phyloP scores from a whole-genome alignment of 176 grass and related monocot genomes.

The Musa beccarii region DNA sequence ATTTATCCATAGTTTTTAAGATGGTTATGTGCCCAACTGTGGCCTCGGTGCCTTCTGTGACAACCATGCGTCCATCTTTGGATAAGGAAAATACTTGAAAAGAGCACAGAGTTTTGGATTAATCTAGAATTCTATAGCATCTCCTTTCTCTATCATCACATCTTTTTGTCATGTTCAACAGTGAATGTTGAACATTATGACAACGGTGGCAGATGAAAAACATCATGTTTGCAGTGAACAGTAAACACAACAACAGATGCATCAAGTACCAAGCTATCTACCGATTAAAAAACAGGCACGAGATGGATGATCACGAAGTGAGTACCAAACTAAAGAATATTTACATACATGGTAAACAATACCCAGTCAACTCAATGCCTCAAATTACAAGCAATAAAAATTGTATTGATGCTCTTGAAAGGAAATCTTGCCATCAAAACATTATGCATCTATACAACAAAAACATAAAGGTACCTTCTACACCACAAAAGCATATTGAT shows the following conservation, averaged over 20 bases:
- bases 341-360: too few species aligned
- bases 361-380: neutral
- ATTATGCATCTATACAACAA: slow-evolving; percentile 6
- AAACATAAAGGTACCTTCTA: slow-evolving; percentile 50
- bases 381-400: neutral
- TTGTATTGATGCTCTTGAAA: neutral
- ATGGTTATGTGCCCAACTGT: neutral
- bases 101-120: neutral
- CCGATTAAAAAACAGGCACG: too few species aligned
- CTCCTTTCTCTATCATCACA: neutral
- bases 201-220: too few species aligned
- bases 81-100: neutral
- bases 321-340: too few species aligned
- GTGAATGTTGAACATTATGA: neutral
- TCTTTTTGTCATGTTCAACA: neutral
- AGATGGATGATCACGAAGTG: too few species aligned
- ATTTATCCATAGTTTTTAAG: too few species aligned
- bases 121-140: neutral
- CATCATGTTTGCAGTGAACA: neutral
- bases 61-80: neutral
- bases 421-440: neutral
- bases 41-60: neutral
- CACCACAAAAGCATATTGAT: slow-evolving; percentile 98
- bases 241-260: neutral
- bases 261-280: neutral